Conservation (phyloP, 306 rosid species). For the Aeschynomene evenia region DNA sequence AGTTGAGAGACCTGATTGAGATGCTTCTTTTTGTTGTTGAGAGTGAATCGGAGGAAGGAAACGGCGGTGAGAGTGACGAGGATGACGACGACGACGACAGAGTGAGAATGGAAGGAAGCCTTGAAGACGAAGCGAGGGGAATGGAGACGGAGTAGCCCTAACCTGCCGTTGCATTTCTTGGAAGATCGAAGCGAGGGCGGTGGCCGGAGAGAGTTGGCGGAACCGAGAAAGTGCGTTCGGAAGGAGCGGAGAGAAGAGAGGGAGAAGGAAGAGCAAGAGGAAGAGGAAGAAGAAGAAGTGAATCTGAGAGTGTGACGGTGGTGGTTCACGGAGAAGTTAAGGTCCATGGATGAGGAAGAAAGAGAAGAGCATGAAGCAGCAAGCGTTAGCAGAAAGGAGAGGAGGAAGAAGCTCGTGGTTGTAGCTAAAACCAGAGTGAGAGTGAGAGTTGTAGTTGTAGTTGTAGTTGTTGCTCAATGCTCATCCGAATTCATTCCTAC, state of each 20-base stretch:
- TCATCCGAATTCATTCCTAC: slow-evolving; percentile 36
- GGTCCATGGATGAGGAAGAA: slow-evolving; percentile 52
- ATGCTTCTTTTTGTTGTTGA: slow-evolving; percentile 44
- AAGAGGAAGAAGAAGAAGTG: slow-evolving; percentile 13
- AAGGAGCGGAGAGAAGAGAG: slow-evolving; percentile 38
- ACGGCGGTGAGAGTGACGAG: slow-evolving; percentile 69
- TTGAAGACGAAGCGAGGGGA: slow-evolving; percentile 56
- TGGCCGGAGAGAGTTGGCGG: slow-evolving; percentile 48
- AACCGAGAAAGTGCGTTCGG: slow-evolving; percentile 62
- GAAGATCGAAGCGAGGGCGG: slow-evolving; percentile 37
- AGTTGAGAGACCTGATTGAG: slow-evolving; percentile 40
- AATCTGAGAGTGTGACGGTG: slow-evolving; percentile 44
- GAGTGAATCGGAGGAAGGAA: slow-evolving; percentile 54
- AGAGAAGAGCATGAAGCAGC: slow-evolving; percentile 2
- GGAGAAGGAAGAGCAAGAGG: slow-evolving; percentile 34
- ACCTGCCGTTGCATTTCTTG: not conserved
- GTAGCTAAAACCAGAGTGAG: not conserved
- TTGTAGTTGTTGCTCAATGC: not conserved
- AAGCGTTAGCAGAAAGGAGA: slow-evolving; percentile 41
- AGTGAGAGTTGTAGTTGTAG: not conserved
- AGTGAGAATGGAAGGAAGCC: slow-evolving; percentile 56
- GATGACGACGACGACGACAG: slow-evolving; percentile 51
- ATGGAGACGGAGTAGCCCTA: slow-evolving; percentile 30
- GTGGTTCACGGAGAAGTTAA: slow-evolving; percentile 53
- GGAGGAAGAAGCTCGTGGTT: slow-evolving; percentile 14